Conservation (phyloP, 2,329 filamentous ascomycete species). For the Stromatinia cepivora region DNA sequence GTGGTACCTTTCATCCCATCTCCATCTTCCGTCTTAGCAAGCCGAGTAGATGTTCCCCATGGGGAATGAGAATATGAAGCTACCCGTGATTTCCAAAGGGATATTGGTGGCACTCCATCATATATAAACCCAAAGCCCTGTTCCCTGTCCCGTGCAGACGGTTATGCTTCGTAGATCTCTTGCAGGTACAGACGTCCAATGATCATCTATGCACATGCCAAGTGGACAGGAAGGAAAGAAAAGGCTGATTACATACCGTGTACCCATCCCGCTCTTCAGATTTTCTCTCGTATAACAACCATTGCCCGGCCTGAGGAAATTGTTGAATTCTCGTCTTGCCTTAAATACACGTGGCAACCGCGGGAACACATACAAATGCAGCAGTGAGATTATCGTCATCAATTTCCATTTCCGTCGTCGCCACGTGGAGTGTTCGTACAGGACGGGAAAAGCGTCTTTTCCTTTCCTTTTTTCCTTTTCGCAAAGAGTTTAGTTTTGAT, state of each 20-base stretch:
- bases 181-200: background rate
- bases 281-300: background rate
- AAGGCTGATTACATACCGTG: conserved; percentile 15
- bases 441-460: conserved; percentile 5
- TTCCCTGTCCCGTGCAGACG: background rate
- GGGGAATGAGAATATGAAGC: background rate
- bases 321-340: conserved; percentile 6
- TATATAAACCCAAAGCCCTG: background rate
- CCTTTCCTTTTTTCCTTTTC: background rate
- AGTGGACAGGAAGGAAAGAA: conserved; percentile 15
- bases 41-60: conserved; percentile 1
- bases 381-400: conserved; percentile 13
- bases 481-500: background rate
- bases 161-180: conserved; percentile 9
- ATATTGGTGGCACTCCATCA: conserved; percentile 10
- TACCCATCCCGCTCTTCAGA: conserved; percentile 7
- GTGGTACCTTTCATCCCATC: background rate
- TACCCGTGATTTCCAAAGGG: background rate
- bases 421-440: conserved; percentile 14
- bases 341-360: conserved; percentile 13
- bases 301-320: background rate
- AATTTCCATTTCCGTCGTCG: conserved; percentile 10
- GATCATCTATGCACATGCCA: conserved; percentile 18
- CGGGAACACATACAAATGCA: conserved; percentile 4
- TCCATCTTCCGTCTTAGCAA: background rate